A percentile compares a stretch with the other conserved stretches of the same genome.
Evolutionary conservation across 2,329 filamentous ascomycete species (phyloP).

Genomic region (Raffaelea albimanens): DNA sequence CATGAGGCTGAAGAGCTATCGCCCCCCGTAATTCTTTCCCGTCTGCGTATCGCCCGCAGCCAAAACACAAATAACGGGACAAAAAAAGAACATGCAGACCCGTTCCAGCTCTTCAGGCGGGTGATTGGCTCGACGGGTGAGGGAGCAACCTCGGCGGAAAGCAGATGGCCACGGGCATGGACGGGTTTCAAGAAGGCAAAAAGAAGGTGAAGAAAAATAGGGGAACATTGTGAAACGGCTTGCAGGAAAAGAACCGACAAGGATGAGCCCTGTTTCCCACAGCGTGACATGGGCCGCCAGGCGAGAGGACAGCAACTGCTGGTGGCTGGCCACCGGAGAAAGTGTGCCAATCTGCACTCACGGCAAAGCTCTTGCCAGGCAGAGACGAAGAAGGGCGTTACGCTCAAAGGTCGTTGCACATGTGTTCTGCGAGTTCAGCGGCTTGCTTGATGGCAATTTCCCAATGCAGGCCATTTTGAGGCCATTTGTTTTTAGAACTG

Average conservation of each 20-base stretch:
- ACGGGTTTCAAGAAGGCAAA: constrained; percentile 5
- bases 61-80: constrained; percentile 2
- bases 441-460: too few relatives aligned
- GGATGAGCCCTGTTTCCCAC: too few relatives aligned
- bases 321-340: background rate
- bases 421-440: too few relatives aligned
- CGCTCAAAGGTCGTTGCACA: too few relatives aligned
- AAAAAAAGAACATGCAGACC: background rate
- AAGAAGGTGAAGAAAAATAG: background rate
- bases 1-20: constrained; percentile 10
- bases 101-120: constrained; percentile 4
- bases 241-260: too few relatives aligned
- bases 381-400: too few relatives aligned
- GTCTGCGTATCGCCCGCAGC: constrained; percentile 9
- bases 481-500: too few relatives aligned
- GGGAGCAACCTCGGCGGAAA: background rate
- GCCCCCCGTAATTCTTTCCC: background rate
- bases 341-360: too few relatives aligned
- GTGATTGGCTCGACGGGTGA: background rate
- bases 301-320: background rate
- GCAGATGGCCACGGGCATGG: background rate
- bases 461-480: too few relatives aligned
- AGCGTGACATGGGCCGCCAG: too few relatives aligned
- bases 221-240: background rate
- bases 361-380: too few relatives aligned